Percentiles rank a stretch among this genome's conserved stretches.
These are phyloP conservation scores for Kluyveromyces marxianus DNA, from an alignment of 1,139 yeast species.

Conservation along the genomic window DNA sequence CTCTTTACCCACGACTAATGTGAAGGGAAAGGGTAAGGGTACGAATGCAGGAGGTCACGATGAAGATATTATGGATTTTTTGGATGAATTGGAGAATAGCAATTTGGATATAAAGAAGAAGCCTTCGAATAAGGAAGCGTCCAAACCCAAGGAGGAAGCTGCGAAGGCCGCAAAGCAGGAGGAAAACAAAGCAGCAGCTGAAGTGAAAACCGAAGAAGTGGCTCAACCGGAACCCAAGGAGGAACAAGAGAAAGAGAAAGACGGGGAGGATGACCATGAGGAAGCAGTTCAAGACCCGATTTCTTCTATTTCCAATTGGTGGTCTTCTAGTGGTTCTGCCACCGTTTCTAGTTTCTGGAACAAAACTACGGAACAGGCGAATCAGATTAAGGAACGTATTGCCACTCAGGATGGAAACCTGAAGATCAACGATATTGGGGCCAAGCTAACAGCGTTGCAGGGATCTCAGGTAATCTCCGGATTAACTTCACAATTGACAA, in stretches of 20 bases:
- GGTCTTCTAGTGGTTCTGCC: constrained; percentile 66
- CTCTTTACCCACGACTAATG: constrained; percentile 52
- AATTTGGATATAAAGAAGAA: constrained; percentile 21
- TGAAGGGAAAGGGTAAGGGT: constrained; percentile 21
- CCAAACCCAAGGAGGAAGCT: not conserved
- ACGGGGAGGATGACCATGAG: constrained; percentile 13
- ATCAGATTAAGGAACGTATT: constrained; percentile 23
- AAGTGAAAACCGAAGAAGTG: too few relatives aligned
- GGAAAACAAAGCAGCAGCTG: not conserved
- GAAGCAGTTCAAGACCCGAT: constrained; percentile 51
- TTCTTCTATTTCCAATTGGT: constrained; percentile 70
- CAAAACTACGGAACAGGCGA: constrained; percentile 32
- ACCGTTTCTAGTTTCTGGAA: constrained; percentile 70
- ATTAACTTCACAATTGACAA: constrained; percentile 27
- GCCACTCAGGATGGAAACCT: constrained; percentile 18
- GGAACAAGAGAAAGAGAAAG: constrained; percentile 5
- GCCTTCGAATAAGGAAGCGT: constrained; percentile 5
- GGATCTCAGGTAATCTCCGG: constrained; percentile 22
- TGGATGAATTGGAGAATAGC: constrained; percentile 65
- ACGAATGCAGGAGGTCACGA: constrained; percentile 34
- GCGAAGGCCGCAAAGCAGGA: constrained; percentile 4
- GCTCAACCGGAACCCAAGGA: constrained; percentile 15
- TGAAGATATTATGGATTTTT: constrained; percentile 75
- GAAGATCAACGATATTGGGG: constrained; percentile 33
- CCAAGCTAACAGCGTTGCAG: constrained; percentile 31